Conservation (phyloP, 345 rosid species). For the Euphorbia lathyris region DNA sequence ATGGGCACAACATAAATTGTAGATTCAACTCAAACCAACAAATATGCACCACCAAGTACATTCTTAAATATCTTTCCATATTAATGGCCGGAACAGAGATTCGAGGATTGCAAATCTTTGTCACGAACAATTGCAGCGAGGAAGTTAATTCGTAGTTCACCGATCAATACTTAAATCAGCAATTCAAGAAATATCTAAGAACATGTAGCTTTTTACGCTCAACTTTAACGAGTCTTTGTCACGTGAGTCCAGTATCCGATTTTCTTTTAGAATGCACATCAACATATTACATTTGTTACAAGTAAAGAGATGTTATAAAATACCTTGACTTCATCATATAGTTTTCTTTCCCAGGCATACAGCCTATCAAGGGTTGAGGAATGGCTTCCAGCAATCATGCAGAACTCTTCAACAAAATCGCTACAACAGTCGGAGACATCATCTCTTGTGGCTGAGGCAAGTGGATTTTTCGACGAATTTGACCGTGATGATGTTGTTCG, state of each 20-base stretch:
- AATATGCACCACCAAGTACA: not conserved
- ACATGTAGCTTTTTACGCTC: not conserved
- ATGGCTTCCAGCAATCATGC: slow-evolving; percentile 94
- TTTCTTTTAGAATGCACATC: too few species aligned
- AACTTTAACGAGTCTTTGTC: too few species aligned
- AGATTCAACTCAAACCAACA: not conserved
- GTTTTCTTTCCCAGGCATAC: too few species aligned
- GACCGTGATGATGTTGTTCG: slow-evolving; percentile 80
- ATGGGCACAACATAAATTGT: not conserved
- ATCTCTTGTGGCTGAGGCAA: slow-evolving; percentile 53
- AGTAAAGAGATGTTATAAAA: not conserved
- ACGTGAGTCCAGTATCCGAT: not conserved
- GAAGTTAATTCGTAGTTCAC: not conserved
- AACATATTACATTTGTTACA: not conserved
- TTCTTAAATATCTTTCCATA: not conserved
- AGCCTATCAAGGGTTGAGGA: slow-evolving; percentile 86
- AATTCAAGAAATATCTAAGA: not conserved
- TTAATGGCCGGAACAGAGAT: not conserved
- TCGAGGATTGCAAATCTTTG: not conserved
- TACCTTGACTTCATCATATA: too few species aligned
- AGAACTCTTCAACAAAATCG: slow-evolving; percentile 82
- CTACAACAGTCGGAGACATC: slow-evolving; percentile 76
- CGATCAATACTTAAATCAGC: not conserved
- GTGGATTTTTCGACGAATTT: too few species aligned
- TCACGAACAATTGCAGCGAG: not conserved